phyloP scores from a whole-genome alignment of 148 eudicot genomes.

The Diospyros kaki region DNA sequence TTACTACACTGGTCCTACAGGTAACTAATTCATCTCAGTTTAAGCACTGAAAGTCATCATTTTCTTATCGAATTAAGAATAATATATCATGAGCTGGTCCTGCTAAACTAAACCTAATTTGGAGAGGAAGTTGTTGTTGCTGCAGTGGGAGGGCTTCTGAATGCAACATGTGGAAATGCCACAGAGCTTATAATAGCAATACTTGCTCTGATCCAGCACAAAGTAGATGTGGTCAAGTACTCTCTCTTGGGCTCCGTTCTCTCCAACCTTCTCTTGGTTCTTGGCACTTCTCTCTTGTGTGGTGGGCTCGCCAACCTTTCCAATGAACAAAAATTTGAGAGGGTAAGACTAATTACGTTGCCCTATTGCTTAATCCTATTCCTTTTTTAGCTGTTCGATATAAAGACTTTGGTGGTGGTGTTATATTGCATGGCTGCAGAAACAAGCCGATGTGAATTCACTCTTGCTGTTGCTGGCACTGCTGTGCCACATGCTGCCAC shows the following conservation, averaged over 20 bases:
- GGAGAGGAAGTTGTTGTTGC: neutral
- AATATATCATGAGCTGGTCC: too few species aligned
- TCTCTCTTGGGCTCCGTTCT: constrained; percentile 93
- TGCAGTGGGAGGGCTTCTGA: constrained; percentile 90
- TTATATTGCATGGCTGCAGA: constrained; percentile 36
- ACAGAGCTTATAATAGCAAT: constrained; percentile 93
- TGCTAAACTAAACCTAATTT: neutral
- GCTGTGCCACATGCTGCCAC: constrained; percentile 68
- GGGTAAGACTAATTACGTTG: constrained; percentile 36
- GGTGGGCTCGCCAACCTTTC: constrained; percentile 78
- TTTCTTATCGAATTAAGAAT: too few species aligned
- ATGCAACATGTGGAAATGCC: constrained; percentile 96
- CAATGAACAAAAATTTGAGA: constrained; percentile 71
- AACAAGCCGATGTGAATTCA: constrained; percentile 83
- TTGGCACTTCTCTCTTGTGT: constrained; percentile 82
- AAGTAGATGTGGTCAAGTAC: constrained; percentile 77
- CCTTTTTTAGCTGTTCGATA: neutral
- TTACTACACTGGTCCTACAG: constrained; percentile 86
- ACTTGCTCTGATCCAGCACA: constrained; percentile 55
- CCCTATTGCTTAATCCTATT: neutral
- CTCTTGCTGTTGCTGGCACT: constrained; percentile 64
- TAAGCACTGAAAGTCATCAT: too few species aligned
- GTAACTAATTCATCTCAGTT: constrained; percentile 21
- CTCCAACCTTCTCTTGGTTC: constrained; percentile 93
- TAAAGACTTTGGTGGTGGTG: too few species aligned